phyloP scores from a whole-genome alignment of 805 yeast species.

The Candida anglica region DNA sequence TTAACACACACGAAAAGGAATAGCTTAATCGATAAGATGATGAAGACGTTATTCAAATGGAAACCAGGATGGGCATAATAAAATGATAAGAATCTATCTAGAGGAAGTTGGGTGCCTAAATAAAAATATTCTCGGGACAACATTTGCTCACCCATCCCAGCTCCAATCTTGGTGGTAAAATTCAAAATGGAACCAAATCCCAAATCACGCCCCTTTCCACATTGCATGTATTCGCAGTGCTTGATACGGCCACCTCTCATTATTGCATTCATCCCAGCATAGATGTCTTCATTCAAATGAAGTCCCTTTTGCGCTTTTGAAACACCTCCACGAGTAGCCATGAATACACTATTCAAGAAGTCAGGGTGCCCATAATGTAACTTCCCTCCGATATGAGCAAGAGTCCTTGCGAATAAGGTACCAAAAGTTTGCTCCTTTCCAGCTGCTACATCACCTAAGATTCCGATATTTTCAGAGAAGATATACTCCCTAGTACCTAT shows the following conservation, averaged over 20 bases:
- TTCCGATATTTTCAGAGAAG: constrained; percentile 82
- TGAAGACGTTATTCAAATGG: constrained; percentile 77
- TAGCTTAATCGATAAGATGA: constrained; percentile 69
- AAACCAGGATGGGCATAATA: constrained; percentile 87
- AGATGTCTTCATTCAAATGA: constrained; percentile 83
- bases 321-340: constrained; percentile 86
- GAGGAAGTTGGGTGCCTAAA: constrained; percentile 74
- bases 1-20: constrained; percentile 69
- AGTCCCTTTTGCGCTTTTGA: constrained; percentile 85
- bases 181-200: constrained; percentile 84
- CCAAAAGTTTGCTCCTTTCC: constrained; percentile 90
- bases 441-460: constrained; percentile 85
- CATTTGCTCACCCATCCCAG: constrained; percentile 93
- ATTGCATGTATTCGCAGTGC: constrained; percentile 83
- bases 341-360: constrained; percentile 68
- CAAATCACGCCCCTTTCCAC: constrained; percentile 89
- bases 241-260: constrained; percentile 85
- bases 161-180: constrained; percentile 85
- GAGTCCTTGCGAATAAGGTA: constrained; percentile 77
- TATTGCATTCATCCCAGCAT: constrained; percentile 82
- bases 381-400: constrained; percentile 82
- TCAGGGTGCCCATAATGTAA: constrained; percentile 89
- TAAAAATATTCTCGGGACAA: constrained; percentile 79
- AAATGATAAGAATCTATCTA: constrained; percentile 78
- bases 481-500: constrained; percentile 87